Evolutionary conservation across 2,329 filamentous ascomycete genomes (phyloP).

Genomic region (Xylaria multiplex): DNA sequence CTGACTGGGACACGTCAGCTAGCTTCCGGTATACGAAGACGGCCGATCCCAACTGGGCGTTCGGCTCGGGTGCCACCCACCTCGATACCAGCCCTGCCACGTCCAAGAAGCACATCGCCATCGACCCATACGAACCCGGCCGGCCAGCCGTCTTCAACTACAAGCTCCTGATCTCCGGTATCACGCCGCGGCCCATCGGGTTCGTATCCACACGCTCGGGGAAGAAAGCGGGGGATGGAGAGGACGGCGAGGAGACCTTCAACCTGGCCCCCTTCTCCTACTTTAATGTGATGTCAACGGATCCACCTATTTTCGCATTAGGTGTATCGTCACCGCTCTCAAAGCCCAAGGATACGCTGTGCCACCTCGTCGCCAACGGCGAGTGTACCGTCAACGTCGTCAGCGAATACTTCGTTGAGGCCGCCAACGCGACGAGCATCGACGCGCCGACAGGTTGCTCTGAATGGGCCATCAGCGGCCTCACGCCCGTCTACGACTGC

Average conservation of each 20-base stretch:
- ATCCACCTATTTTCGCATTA: slow-evolving; percentile 83
- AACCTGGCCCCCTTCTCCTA: slow-evolving; percentile 93
- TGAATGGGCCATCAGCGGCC: slow-evolving; percentile 82
- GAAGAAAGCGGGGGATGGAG: not conserved
- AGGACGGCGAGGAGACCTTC: slow-evolving; percentile 64
- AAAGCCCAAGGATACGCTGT: slow-evolving; percentile 79
- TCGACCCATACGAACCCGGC: slow-evolving; percentile 81
- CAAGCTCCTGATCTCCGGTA: slow-evolving; percentile 86
- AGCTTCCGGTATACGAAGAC: slow-evolving; percentile 70
- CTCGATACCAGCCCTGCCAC: slow-evolving; percentile 41
- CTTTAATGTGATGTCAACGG: slow-evolving; percentile 83
- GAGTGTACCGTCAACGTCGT: slow-evolving; percentile 92
- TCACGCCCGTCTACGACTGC: slow-evolving; percentile 74
- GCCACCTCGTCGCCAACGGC: slow-evolving; percentile 74
- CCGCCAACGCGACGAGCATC: slow-evolving; percentile 82
- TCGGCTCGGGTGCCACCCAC: slow-evolving; percentile 72
- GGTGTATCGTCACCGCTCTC: slow-evolving; percentile 59
- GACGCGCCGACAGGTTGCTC: slow-evolving; percentile 80
- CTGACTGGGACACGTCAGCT: slow-evolving; percentile 63
- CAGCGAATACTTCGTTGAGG: slow-evolving; percentile 84
- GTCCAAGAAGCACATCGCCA: slow-evolving; percentile 71
- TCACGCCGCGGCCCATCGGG: slow-evolving; percentile 84
- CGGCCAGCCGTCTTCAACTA: slow-evolving; percentile 80
- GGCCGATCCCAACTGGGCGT: slow-evolving; percentile 70
- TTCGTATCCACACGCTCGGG: slow-evolving; percentile 65